A percentile compares a stretch with the other conserved stretches of the same genome.
These are phyloP conservation scores for Elongisporangium undulatum DNA, from an alignment of 352 stramenopile species.

Conservation along the genomic window DNA sequence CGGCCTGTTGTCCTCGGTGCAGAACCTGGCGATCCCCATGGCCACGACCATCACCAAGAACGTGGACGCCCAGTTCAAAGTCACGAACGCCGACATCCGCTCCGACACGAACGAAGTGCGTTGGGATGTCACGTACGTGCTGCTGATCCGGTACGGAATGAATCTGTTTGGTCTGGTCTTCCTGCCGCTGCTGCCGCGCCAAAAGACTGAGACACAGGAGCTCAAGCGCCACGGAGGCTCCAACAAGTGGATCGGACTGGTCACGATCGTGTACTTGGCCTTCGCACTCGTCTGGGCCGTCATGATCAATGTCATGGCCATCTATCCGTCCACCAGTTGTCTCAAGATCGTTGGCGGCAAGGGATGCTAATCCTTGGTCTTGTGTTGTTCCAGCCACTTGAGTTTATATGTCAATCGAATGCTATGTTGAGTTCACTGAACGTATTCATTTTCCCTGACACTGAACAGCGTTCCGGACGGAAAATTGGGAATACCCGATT, in stretches of 20 bases:
- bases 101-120: constrained; percentile 11
- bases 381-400: no score
- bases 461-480: no score
- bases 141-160: constrained; percentile 15
- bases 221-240: constrained; percentile 11
- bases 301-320: not conserved
- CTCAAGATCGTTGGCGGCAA: not conserved
- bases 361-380: no score
- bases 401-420: no score
- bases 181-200: constrained; percentile 17
- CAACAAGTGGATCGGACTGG: constrained; percentile 10
- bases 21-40: constrained; percentile 15
- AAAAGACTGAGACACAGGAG: constrained; percentile 16
- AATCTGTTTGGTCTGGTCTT: constrained; percentile 7
- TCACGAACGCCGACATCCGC: constrained; percentile 18
- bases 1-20: constrained; percentile 21
- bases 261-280: constrained; percentile 14
- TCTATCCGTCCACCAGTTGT: not conserved
- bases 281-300: not conserved
- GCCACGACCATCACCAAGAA: constrained; percentile 13
- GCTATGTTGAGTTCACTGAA: no score
- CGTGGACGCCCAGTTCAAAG: constrained; percentile 11
- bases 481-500: no score
- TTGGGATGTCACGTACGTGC: constrained; percentile 13
- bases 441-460: no score